Percentiles rank a stretch among this genome's conserved stretches.
These are phyloP conservation scores for Solanum bukasovii DNA, from an alignment of 257 asterid genomes.

Conservation along the genomic window DNA sequence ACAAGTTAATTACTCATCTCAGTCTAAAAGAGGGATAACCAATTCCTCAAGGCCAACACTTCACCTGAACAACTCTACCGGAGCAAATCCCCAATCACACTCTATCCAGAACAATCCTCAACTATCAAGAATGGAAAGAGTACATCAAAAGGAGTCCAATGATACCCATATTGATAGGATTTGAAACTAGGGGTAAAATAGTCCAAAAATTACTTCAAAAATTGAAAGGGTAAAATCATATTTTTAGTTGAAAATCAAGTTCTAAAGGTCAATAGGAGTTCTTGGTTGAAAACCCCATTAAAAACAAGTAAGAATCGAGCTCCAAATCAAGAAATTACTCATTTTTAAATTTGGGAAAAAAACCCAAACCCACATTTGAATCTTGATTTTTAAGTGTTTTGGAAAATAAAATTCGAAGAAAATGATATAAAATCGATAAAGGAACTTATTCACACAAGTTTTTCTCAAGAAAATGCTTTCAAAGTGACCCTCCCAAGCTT, in stretches of 20 bases:
- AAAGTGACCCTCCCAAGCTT: background rate
- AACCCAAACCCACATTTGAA: background rate
- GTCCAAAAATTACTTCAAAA: background rate
- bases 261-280: background rate
- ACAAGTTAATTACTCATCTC: background rate
- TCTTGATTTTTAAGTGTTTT: no score
- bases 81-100: rapidly evolving
- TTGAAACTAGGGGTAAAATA: background rate
- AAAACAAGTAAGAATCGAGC: rapidly evolving
- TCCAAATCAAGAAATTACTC: background rate
- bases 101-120: rapidly evolving
- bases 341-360: no score
- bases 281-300: background rate
- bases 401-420: background rate
- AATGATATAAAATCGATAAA: background rate
- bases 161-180: no score
- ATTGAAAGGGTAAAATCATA: background rate
- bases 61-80: no score
- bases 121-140: background rate
- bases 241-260: background rate
- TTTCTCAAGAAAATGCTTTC: background rate
- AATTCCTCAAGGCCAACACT: background rate
- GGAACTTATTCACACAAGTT: background rate
- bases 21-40: background rate
- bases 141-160: background rate